Evolutionary conservation across 164 flowering plant genomes (phyloP).

Genomic region (Nelumbo lutea): DNA sequence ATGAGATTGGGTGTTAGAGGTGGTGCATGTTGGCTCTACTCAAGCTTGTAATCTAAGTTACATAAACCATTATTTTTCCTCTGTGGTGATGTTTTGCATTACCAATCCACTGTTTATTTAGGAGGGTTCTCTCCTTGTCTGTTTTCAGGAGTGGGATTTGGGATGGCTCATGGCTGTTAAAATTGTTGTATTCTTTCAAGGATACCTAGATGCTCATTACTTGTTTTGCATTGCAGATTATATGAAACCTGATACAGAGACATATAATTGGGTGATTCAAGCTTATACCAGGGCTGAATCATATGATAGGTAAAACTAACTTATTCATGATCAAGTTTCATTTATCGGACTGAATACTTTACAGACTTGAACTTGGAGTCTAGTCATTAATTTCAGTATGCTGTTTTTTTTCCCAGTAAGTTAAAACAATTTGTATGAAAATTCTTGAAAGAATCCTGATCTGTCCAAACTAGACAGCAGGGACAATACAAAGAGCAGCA

Average conservation of each 20-base stretch:
- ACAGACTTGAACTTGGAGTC: not conserved
- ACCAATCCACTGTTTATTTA: not conserved
- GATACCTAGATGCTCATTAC: constrained; percentile 1
- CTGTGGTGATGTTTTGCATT: not conserved
- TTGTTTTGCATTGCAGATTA: constrained; percentile 40
- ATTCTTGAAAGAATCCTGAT: too few species aligned
- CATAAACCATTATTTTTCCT: not conserved
- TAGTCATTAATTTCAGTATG: not conserved
- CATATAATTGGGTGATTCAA: constrained; percentile 97
- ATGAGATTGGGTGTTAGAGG: too few species aligned
- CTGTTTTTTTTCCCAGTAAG: too few species aligned
- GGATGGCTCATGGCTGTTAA: not conserved
- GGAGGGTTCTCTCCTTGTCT: not conserved
- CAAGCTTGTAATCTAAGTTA: not conserved
- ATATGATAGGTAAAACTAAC: constrained; percentile 72
- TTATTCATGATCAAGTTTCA: not conserved
- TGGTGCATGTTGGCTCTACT: not conserved
- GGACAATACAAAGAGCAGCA: too few species aligned
- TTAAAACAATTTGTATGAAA: too few species aligned
- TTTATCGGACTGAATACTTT: not conserved
- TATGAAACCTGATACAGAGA: constrained; percentile 96
- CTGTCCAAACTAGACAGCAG: too few species aligned
- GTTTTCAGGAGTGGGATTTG: not conserved
- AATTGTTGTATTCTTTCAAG: not conserved
- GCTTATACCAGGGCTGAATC: constrained; percentile 97